phyloP scores from a whole-genome alignment of 768 basidiomycete genomes.

The Mycena metata region DNA sequence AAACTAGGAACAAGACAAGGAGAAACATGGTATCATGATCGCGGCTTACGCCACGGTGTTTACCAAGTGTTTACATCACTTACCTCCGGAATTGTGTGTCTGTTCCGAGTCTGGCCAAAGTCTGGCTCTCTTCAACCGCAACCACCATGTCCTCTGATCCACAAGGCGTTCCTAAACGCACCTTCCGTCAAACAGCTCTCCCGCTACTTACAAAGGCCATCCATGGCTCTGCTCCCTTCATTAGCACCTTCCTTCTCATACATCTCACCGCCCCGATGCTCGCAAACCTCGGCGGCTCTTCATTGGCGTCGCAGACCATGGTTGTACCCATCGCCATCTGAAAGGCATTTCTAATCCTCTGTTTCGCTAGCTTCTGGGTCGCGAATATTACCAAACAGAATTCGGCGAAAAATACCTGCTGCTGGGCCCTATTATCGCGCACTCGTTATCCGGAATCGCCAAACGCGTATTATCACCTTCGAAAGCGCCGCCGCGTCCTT shows the following conservation, averaged over 20 bases:
- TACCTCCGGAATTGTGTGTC: too few species aligned
- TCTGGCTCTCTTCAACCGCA: too few species aligned
- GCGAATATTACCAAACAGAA: slow-evolving; percentile 87
- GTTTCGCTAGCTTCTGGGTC: slow-evolving; percentile 73
- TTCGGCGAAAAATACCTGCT: slow-evolving; percentile 79
- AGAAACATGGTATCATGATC: too few species aligned
- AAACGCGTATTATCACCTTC: slow-evolving; percentile 68
- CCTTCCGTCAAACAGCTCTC: slow-evolving; percentile 23
- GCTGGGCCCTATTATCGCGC: slow-evolving; percentile 74
- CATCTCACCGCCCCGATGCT: slow-evolving; percentile 83
- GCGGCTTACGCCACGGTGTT: too few species aligned
- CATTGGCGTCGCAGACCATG: slow-evolving; percentile 79
- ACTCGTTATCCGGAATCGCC: slow-evolving; percentile 68
- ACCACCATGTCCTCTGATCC: slow-evolving; percentile 21
- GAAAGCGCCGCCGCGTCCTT: slow-evolving; percentile 47
- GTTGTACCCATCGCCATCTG: slow-evolving; percentile 54
- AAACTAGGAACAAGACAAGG: too few species aligned
- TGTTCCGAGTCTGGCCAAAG: too few species aligned
- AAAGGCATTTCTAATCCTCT: not conserved
- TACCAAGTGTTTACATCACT: too few species aligned
- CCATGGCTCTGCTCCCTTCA: slow-evolving; percentile 82
- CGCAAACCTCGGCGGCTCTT: slow-evolving; percentile 79
- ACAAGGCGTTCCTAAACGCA: slow-evolving; percentile 3
- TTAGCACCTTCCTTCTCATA: slow-evolving; percentile 81
- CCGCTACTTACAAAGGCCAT: slow-evolving; percentile 65